Conservation (phyloP, 106 monocot species). For the Triglochin maritima region DNA sequence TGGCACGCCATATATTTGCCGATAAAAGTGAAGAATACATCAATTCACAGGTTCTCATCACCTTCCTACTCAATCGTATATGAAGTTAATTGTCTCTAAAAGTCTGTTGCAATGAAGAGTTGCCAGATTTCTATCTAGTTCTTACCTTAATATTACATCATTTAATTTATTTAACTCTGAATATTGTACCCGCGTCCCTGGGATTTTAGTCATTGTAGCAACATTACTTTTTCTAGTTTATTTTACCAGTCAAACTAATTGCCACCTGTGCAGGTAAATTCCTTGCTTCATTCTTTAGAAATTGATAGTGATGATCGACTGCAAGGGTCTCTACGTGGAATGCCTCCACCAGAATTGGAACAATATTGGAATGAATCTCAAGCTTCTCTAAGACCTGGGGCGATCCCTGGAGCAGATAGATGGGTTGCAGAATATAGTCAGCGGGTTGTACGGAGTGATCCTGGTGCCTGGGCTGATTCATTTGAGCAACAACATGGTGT, state of each 20-base stretch:
- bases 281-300: slow-evolving; percentile 78
- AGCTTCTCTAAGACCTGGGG: slow-evolving; percentile 30
- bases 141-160: neutral
- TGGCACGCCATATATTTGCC: slow-evolving; percentile 94
- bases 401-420: slow-evolving; percentile 44
- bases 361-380: slow-evolving; percentile 96
- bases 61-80: neutral
- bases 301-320: slow-evolving; percentile 70
- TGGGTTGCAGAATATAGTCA: slow-evolving; percentile 80
- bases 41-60: slow-evolving; percentile 53
- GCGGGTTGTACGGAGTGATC: slow-evolving; percentile 36
- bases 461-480: slow-evolving; percentile 77
- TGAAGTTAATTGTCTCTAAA: too few relatives aligned
- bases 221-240: too few relatives aligned
- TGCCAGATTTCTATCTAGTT: neutral
- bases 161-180: too few relatives aligned
- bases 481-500: slow-evolving; percentile 80
- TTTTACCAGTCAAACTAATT: neutral
- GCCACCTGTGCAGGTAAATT: slow-evolving; percentile 53
- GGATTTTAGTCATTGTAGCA: too few relatives aligned
- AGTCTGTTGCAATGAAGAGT: too few relatives aligned
- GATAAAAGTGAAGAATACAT: slow-evolving; percentile 95
- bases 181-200: too few relatives aligned
- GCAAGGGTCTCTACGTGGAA: slow-evolving; percentile 54
- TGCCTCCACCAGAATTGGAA: slow-evolving; percentile 57